phyloP scores from a whole-genome alignment of 176 grass and related monocot species.

The Tuctoria greenei region DNA sequence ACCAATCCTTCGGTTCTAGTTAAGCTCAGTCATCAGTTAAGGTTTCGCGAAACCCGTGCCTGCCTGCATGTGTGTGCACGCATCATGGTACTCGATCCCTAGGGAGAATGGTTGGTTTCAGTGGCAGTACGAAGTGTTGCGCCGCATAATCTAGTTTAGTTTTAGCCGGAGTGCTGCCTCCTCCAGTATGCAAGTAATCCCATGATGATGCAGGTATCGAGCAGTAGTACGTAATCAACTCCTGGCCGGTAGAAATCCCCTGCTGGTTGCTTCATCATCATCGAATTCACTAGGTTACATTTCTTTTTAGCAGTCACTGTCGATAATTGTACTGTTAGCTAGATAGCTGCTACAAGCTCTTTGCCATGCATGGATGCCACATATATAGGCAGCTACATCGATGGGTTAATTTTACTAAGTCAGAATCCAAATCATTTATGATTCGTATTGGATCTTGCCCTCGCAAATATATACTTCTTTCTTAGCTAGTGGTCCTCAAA shows the following conservation, averaged over 20 bases:
- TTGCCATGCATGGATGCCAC: conserved; percentile 3
- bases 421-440: conserved; percentile 46
- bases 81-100: conserved; percentile 36
- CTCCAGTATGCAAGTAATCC: conserved; percentile 15
- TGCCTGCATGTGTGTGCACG: conserved; percentile 41
- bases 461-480: conserved; percentile 11
- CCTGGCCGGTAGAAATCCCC: too few relatives aligned
- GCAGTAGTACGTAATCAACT: neutral
- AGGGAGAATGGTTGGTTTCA: conserved; percentile 42
- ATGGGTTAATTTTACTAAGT: conserved; percentile 27
- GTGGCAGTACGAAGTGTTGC: conserved; percentile 33
- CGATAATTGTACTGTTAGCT: neutral
- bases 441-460: conserved; percentile 56
- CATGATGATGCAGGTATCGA: neutral
- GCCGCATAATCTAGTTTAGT: conserved; percentile 30
- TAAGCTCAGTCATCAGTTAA: conserved; percentile 43
- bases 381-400: neutral
- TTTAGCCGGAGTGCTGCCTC: conserved; percentile 10
- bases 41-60: conserved; percentile 45
- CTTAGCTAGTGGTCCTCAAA: conserved; percentile 41
- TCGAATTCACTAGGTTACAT: neutral
- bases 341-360: neutral
- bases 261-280: neutral
- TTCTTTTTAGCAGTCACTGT: neutral
- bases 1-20: conserved; percentile 52